These are phyloP conservation scores for Saccharomycopsis oosterbeekiorum DNA, from an alignment of 805 yeast genomes.

Conservation along the genomic window DNA sequence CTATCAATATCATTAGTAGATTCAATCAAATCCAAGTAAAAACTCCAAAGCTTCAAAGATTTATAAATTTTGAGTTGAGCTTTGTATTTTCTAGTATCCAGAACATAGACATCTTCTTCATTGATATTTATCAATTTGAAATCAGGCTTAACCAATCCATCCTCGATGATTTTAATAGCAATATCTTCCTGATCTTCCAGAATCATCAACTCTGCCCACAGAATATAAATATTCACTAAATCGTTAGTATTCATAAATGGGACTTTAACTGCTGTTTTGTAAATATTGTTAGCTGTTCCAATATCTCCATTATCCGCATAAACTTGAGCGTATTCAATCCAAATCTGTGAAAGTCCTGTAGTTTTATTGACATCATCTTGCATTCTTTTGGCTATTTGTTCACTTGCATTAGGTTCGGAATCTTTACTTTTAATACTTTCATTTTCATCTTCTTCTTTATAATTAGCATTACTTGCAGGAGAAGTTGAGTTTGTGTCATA, in stretches of 20 bases:
- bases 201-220: constrained; percentile 61
- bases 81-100: constrained; percentile 25
- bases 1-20: constrained; percentile 35
- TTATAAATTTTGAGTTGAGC: constrained; percentile 54
- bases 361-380: constrained; percentile 20
- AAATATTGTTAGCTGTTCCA: constrained; percentile 51
- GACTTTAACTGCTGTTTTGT: constrained; percentile 57
- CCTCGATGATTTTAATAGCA: constrained; percentile 33
- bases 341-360: constrained; percentile 44
- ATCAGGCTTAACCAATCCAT: constrained; percentile 23
- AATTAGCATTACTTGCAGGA: background rate
- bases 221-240: constrained; percentile 56
- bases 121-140: constrained; percentile 15
- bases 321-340: constrained; percentile 60
- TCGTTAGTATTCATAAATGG: constrained; percentile 57
- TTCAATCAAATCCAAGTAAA: constrained; percentile 63
- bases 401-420: background rate
- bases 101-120: constrained; percentile 19
- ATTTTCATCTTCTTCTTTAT: background rate
- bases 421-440: no score
- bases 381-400: constrained; percentile 3
- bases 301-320: constrained; percentile 49
- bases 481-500: constrained; percentile 6
- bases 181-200: constrained; percentile 32
- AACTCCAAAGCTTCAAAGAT: constrained; percentile 59